Evolutionary conservation across 768 basidiomycete species (phyloP), one percentile per base, ranked within the genome.

Genomic region (Kwoniella heveanensis): DNA sequence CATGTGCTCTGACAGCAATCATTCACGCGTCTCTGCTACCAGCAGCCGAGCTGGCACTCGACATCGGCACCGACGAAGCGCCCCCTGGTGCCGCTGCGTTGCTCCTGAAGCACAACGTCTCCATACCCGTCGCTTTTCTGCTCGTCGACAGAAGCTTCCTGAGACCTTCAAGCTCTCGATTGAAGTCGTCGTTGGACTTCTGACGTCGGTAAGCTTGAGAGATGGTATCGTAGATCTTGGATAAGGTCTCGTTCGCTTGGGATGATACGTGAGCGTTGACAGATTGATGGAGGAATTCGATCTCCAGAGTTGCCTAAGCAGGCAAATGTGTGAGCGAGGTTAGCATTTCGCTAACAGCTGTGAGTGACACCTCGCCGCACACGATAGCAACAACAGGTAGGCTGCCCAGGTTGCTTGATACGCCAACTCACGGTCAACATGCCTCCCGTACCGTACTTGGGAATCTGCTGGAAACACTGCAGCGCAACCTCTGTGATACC

Each of bases 251-350:
- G 36, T 90, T 89, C 15, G 95, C 91, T 7, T 84, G 74, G 1
- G 88, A 83, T 17, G 90, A 78, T 57, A 97, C 90, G 77, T 95
- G 94, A 69, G 90, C 88, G 29, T 88, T 87, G 46, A 99, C 83
- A 6, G 91, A 92, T 82, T 98, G 96, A 80, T 99, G 95, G 84
- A 98, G 88, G 83, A 98, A 98, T 82, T 98, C 96, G 69, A 98
- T 96, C 80, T 98, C 95, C 26, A 99, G 87, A 4, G 96, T 98
- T 15, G 96, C 96, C 93, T 97, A 32, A 32, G 7, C 32, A 32
- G 32, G 7, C 32, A 32, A n/a, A n/a, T n/a, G n/a, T n/a, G n/a
- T n/a, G n/a, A 24, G 47, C 32, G 29, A 49, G 48, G 48, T 22
- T 47, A 47, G n/a, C n/a, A n/a, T n/a, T n/a, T n/a, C n/a, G n/a